phyloP scores from a whole-genome alignment of 768 basidiomycete genomes.

The Xanthoconium purpureum region DNA sequence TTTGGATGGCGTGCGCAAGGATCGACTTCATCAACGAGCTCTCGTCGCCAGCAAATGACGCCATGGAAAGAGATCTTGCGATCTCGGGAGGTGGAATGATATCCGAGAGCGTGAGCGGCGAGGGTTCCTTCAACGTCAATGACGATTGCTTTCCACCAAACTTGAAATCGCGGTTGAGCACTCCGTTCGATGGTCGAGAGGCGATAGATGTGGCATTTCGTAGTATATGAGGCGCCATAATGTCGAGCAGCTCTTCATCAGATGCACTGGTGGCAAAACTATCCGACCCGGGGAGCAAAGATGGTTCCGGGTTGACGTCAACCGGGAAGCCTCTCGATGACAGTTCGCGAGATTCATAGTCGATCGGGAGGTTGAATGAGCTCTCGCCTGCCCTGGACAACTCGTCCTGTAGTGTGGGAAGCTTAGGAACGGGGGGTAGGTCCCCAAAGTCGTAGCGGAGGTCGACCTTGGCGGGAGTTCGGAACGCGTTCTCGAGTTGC shows the following conservation, averaged over 20 bases:
- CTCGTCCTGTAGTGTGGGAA: slow-evolving; percentile 38
- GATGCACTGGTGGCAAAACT: slow-evolving; percentile 26
- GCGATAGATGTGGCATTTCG: slow-evolving; percentile 32
- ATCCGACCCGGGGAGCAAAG: slow-evolving; percentile 39
- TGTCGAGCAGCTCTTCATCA: slow-evolving; percentile 32
- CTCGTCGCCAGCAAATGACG: slow-evolving; percentile 45
- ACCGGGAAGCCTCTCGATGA: slow-evolving; percentile 17
- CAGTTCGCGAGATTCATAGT: slow-evolving; percentile 16
- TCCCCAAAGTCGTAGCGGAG: slow-evolving; percentile 48
- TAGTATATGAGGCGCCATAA: slow-evolving; percentile 15
- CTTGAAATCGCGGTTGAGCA: slow-evolving; percentile 69
- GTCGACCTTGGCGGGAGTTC: slow-evolving; percentile 69
- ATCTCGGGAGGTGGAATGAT: slow-evolving; percentile 68
- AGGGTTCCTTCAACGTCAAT: slow-evolving; percentile 5
- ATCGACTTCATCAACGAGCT: slow-evolving; percentile 56
- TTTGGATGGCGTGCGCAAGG: slow-evolving; percentile 43
- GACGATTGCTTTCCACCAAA: slow-evolving; percentile 54
- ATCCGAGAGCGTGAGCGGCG: slow-evolving; percentile 58
- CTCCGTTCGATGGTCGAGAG: slow-evolving; percentile 56
- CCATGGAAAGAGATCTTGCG: slow-evolving; percentile 46
- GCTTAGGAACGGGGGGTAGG: slow-evolving; percentile 50
- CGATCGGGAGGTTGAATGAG: slow-evolving; percentile 19
- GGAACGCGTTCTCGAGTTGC: slow-evolving; percentile 77
- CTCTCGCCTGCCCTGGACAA: slow-evolving; percentile 21
- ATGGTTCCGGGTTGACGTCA: slow-evolving; percentile 34